These are phyloP conservation scores for Suhomyces taliae DNA, from an alignment of 1,139 yeast genomes.

Conservation along the genomic window DNA sequence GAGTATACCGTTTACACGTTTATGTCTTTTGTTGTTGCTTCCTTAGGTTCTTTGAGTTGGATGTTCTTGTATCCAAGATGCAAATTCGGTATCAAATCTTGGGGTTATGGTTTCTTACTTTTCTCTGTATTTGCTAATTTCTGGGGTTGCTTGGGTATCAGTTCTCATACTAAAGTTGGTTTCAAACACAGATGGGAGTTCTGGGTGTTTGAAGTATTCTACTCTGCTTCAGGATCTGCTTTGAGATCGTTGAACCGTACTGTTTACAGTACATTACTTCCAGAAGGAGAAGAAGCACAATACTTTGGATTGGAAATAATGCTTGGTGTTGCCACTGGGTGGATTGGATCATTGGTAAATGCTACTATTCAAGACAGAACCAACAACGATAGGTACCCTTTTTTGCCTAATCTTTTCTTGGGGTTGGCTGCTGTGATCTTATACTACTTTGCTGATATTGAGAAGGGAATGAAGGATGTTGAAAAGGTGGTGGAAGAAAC, in stretches of 20 bases:
- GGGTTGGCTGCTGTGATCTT: slow-evolving; percentile 26
- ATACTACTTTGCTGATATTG: slow-evolving; percentile 31
- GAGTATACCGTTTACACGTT: slow-evolving; percentile 45
- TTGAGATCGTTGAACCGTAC: slow-evolving; percentile 40
- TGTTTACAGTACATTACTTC: slow-evolving; percentile 40
- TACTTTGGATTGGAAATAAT: slow-evolving; percentile 45
- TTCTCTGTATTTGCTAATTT: slow-evolving; percentile 36
- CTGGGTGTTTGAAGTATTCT: slow-evolving; percentile 44
- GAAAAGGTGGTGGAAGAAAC: slow-evolving; percentile 12
- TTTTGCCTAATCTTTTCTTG: slow-evolving; percentile 38
- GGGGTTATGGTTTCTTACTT: slow-evolving; percentile 36
- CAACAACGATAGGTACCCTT: slow-evolving; percentile 39
- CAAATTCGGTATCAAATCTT: slow-evolving; percentile 27
- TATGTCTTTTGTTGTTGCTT: slow-evolving; percentile 36
- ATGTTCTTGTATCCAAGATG: slow-evolving; percentile 35
- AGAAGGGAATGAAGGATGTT: slow-evolving; percentile 34
- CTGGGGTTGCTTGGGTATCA: slow-evolving; percentile 47
- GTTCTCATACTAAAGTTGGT: slow-evolving; percentile 27
- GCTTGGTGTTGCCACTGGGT: slow-evolving; percentile 46
- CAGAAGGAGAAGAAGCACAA: slow-evolving; percentile 47
- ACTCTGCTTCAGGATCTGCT: slow-evolving; percentile 36
- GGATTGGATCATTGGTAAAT: slow-evolving; percentile 44
- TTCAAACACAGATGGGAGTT: slow-evolving; percentile 47
- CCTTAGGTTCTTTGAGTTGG: slow-evolving; percentile 40
- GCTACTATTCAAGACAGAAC: slow-evolving; percentile 45